phyloP scores from a whole-genome alignment of 2,329 filamentous ascomycete genomes.

The Hymenoscyphus fraxineus region DNA sequence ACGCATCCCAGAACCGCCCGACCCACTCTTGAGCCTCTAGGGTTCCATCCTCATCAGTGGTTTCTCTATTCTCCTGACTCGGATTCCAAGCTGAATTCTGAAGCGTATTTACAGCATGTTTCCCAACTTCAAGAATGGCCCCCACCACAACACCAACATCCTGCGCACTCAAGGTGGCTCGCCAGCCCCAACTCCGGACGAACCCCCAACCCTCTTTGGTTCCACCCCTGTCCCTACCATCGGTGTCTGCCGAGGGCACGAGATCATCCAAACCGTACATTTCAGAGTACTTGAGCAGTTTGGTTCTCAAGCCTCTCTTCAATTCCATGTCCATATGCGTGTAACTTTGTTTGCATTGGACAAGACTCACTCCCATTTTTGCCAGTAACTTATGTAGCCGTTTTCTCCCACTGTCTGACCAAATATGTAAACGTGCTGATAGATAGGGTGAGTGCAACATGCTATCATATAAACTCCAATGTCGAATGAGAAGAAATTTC shows the following conservation, averaged over 20 bases:
- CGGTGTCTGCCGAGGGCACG: constrained; percentile 73
- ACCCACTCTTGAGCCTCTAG: constrained; percentile 62
- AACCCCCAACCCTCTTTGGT: constrained; percentile 95
- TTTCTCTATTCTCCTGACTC: constrained; percentile 42
- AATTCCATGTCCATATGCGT: constrained; percentile 98
- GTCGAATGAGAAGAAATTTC: constrained; percentile 83
- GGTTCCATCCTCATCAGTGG: constrained; percentile 42
- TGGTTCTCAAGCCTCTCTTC: constrained; percentile 79
- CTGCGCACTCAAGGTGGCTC: constrained; percentile 85
- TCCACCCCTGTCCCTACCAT: constrained; percentile 64
- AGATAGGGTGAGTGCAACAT: constrained; percentile 98
- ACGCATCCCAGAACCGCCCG: constrained; percentile 66
- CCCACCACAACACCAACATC: constrained; percentile 93
- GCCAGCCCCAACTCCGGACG: constrained; percentile 96
- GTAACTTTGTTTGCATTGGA: constrained; percentile 92
- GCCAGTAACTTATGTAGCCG: constrained; percentile 89
- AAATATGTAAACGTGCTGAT: constrained; percentile 86
- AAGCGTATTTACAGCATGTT: constrained; percentile 34
- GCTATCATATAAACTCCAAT: constrained; percentile 97
- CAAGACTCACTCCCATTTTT: constrained; percentile 95
- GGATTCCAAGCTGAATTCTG: constrained; percentile 32
- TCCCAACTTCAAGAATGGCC: constrained; percentile 88
- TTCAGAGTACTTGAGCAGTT: constrained; percentile 85
- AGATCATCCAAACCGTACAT: constrained; percentile 92
- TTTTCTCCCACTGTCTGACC: constrained; percentile 86